Evolutionary conservation across 2,329 filamentous ascomycete genomes (phyloP).

Genomic region (Hypoxylon sp.): DNA sequence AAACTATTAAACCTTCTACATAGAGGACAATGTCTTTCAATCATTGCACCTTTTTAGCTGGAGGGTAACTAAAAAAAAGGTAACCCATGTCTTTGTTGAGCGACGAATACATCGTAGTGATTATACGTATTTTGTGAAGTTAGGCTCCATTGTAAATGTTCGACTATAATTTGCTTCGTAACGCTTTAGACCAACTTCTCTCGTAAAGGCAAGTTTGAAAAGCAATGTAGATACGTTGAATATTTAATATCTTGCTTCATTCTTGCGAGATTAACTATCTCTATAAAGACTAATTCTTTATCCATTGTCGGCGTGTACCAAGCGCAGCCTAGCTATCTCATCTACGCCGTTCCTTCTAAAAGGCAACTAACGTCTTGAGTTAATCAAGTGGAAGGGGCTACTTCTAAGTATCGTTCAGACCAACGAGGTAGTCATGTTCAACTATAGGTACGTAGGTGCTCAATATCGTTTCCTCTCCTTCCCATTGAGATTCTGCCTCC

Average conservation of each 20-base stretch:
- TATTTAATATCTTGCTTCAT: neutral
- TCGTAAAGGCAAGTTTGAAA: neutral
- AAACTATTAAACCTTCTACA: neutral
- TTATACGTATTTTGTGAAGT: no score
- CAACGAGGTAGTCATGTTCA: neutral
- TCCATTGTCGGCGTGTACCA: neutral
- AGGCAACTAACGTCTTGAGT: neutral
- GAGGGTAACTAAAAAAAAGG: no score
- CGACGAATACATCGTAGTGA: no score
- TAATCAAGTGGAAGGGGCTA: neutral
- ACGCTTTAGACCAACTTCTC: neutral
- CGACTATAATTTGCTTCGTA: neutral
- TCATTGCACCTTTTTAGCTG: no score
- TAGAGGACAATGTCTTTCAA: no score
- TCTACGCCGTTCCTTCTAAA: neutral
- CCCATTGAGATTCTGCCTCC: slow-evolving; percentile 70
- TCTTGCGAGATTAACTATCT: neutral
- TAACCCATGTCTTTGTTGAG: no score
- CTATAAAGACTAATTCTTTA: neutral
- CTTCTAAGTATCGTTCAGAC: neutral
- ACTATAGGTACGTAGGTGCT: slow-evolving; percentile 27
- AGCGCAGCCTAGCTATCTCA: neutral
- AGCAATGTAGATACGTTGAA: neutral
- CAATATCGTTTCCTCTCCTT: slow-evolving; percentile 68
- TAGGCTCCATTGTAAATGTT: no score